Conservation (phyloP, 2,329 filamentous ascomycete species). For the Rugonectria rugulosa region DNA sequence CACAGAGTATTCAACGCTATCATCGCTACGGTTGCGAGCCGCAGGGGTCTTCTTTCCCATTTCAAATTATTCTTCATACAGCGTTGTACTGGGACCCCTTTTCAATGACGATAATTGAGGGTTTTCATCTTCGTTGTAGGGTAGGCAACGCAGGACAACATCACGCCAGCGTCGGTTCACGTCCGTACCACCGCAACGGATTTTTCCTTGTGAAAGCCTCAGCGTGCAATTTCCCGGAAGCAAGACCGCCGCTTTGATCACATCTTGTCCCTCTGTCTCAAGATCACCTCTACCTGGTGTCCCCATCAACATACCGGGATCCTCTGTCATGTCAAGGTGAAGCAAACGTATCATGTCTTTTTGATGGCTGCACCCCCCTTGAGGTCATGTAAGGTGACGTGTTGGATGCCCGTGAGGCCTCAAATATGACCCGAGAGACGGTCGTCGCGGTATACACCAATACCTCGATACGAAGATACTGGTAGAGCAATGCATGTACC, state of each 20-base stretch:
- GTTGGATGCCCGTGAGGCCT: slow-evolving; percentile 10
- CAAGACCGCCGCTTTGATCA: neutral
- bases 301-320: neutral
- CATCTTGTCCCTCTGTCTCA: neutral
- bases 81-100: too few species aligned
- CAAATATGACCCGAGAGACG: neutral
- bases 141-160: slow-evolving; percentile 6
- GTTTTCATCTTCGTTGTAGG: slow-evolving; percentile 10
- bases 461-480: neutral
- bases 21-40: neutral
- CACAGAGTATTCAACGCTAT: neutral
- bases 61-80: neutral
- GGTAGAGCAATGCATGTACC: neutral
- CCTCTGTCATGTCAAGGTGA: neutral
- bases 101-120: too few species aligned
- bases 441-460: neutral
- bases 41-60: neutral
- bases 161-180: slow-evolving; percentile 14
- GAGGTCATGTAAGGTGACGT: slow-evolving; percentile 18
- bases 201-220: slow-evolving; percentile 11
- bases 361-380: slow-evolving; percentile 11
- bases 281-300: neutral
- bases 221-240: neutral
- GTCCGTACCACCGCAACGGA: slow-evolving; percentile 7
- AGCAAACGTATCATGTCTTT: neutral